Evolutionary conservation across 2,329 filamentous ascomycete genomes (phyloP).

Genomic region (Chaetomiaceae sp.): DNA sequence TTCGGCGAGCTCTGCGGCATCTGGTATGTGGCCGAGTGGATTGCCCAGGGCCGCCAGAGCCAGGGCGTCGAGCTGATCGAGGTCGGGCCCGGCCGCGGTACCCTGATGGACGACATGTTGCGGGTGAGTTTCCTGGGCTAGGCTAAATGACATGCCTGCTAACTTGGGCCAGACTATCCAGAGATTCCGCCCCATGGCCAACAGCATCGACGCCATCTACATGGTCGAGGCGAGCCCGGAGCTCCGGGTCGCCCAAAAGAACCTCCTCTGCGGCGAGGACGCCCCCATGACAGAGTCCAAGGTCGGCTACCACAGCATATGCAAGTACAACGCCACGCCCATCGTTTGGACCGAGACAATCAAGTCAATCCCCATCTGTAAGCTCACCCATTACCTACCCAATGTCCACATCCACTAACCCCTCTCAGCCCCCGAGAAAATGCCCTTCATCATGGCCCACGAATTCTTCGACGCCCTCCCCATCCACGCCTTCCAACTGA

Average conservation of each 20-base stretch:
- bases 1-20: conserved; percentile 93
- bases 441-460: conserved; percentile 91
- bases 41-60: conserved; percentile 73
- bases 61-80: conserved; percentile 85
- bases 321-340: conserved; percentile 70
- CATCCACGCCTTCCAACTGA: conserved; percentile 88
- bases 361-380: conserved; percentile 70
- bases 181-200: conserved; percentile 73
- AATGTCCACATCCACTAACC: conserved; percentile 4
- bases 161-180: conserved; percentile 61
- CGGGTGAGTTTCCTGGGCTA: conserved; percentile 56
- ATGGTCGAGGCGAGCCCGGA: conserved; percentile 89
- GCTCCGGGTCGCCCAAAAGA: conserved; percentile 71
- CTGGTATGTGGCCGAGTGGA: conserved; percentile 96
- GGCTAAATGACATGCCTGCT: background rate
- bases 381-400: conserved; percentile 24
- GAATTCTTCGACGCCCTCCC: conserved; percentile 98
- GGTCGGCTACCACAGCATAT: conserved; percentile 67
- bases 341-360: conserved; percentile 90
- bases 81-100: conserved; percentile 88
- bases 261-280: conserved; percentile 71
- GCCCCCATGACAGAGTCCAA: conserved; percentile 65
- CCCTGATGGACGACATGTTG: conserved; percentile 94
- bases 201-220: conserved; percentile 80
- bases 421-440: conserved; percentile 57